Evolutionary conservation across 495 filamentous ascomycete species (phyloP).

Genomic region (Thozetella sp.): DNA sequence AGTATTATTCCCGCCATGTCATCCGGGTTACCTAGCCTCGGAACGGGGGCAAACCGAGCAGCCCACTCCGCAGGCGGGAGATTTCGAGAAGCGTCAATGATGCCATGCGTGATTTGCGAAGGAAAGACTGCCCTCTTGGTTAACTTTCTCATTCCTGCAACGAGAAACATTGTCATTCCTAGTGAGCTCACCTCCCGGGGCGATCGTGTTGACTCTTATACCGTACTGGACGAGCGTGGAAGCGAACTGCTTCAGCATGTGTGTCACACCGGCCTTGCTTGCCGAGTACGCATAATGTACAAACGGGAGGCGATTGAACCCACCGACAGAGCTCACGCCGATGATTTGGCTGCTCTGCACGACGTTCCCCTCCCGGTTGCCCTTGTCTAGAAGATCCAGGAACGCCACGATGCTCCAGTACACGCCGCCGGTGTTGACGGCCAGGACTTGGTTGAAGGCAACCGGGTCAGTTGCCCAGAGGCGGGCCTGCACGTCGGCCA

Average conservation of each 20-base stretch:
- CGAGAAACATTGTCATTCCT: background rate
- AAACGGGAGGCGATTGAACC: constrained; percentile 40
- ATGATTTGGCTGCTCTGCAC: constrained; percentile 56
- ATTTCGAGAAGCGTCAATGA: constrained; percentile 17
- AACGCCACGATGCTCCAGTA: constrained; percentile 59
- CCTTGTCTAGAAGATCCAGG: constrained; percentile 55
- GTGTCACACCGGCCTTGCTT: constrained; percentile 55
- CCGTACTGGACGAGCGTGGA: constrained; percentile 45
- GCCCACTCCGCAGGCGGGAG: constrained; percentile 25
- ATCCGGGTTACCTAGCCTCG: constrained; percentile 45
- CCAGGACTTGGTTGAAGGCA: constrained; percentile 48
- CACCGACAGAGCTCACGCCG: constrained; percentile 39
- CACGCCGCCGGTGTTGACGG: constrained; percentile 51
- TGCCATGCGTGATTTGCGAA: constrained; percentile 50
- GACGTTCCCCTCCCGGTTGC: constrained; percentile 49
- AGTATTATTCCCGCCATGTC: constrained; percentile 54
- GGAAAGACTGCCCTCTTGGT: constrained; percentile 38
- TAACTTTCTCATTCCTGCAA: background rate
- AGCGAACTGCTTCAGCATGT: constrained; percentile 57
- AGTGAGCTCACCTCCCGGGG: constrained; percentile 50
- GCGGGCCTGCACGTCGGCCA: constrained; percentile 42
- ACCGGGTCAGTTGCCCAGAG: constrained; percentile 42
- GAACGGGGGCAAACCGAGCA: constrained; percentile 41
- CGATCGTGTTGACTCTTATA: constrained; percentile 57
- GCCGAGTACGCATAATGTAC: constrained; percentile 53